These are phyloP conservation scores for Podospora bellae-mahoneyi DNA, from an alignment of 495 filamentous ascomycete species.

Conservation along the genomic window DNA sequence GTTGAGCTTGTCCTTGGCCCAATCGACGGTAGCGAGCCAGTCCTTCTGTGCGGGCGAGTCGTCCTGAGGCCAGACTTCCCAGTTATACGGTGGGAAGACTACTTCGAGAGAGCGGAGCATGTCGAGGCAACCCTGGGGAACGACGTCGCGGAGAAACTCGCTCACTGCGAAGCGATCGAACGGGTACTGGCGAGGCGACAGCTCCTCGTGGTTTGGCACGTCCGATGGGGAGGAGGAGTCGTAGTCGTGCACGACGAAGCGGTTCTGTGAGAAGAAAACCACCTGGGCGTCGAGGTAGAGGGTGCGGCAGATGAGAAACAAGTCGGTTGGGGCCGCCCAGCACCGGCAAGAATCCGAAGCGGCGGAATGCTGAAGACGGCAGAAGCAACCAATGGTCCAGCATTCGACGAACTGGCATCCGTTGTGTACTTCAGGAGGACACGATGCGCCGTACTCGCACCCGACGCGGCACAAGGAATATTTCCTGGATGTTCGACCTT, in stretches of 20 bases:
- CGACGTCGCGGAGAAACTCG: slow-evolving; percentile 9
- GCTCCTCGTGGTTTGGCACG: not conserved
- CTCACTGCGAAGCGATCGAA: slow-evolving; percentile 7
- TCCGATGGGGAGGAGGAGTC: not conserved
- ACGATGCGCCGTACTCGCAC: not conserved
- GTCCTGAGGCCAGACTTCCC: not conserved
- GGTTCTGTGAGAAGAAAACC: slow-evolving; percentile 11
- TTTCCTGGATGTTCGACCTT: not conserved
- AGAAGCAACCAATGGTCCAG: slow-evolving; percentile 14
- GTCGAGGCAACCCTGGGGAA: slow-evolving; percentile 5
- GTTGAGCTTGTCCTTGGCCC: slow-evolving; percentile 8
- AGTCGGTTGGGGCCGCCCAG: slow-evolving; percentile 8
- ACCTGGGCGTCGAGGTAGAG: slow-evolving; percentile 4
- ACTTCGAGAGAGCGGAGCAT: slow-evolving; percentile 11
- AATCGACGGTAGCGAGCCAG: not conserved
- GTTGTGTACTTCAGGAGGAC: not conserved
- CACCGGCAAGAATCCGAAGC: slow-evolving; percentile 6
- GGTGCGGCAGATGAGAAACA: slow-evolving; percentile 12
- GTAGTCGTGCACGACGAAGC: slow-evolving; percentile 9
- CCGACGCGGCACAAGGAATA: not conserved
- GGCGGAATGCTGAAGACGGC: not conserved
- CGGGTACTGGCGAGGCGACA: not conserved
- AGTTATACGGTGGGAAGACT: slow-evolving; percentile 1
- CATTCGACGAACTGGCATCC: slow-evolving; percentile 6
- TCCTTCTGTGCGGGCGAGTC: not conserved